Evolutionary conservation across 2,329 filamentous ascomycete genomes (phyloP).

Genomic region (Daldinia eschscholtzii): DNA sequence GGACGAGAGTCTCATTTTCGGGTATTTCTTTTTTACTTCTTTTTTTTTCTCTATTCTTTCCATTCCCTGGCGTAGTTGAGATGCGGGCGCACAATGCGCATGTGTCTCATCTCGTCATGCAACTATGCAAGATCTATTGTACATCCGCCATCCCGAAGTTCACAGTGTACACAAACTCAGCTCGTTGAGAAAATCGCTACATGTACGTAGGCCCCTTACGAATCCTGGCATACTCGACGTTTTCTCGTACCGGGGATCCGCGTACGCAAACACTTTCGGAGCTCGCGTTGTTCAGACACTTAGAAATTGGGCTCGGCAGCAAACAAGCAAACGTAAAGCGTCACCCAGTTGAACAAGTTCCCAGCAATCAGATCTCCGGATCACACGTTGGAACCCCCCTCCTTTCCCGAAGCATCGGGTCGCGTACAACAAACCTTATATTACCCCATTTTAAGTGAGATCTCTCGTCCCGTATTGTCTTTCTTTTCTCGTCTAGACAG

Average conservation of each 20-base stretch:
- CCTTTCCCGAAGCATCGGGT: slow-evolving; percentile 42
- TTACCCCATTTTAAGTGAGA: slow-evolving; percentile 41
- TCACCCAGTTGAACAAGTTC: slow-evolving; percentile 29
- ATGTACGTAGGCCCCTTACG: slow-evolving; percentile 8
- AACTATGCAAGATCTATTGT: slow-evolving; percentile 38
- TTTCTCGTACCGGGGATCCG: not conserved
- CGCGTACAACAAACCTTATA: slow-evolving; percentile 40
- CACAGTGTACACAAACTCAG: not conserved
- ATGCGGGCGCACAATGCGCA: slow-evolving; percentile 22
- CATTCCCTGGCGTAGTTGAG: not conserved
- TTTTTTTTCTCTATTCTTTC: slow-evolving; percentile 10
- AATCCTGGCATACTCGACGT: slow-evolving; percentile 2
- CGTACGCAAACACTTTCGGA: not conserved
- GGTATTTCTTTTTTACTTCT: slow-evolving; percentile 24
- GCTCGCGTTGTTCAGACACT: not conserved
- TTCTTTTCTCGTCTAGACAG: slow-evolving; percentile 21
- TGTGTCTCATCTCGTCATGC: slow-evolving; percentile 35
- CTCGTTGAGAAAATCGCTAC: not conserved
- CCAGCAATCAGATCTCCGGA: slow-evolving; percentile 41
- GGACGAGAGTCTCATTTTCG: slow-evolving; percentile 4
- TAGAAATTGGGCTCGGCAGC: slow-evolving; percentile 6
- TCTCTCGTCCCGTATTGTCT: slow-evolving; percentile 19
- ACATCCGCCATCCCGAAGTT: slow-evolving; percentile 16
- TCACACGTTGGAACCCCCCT: slow-evolving; percentile 35
- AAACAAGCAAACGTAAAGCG: slow-evolving; percentile 23